Percentiles rank a stretch among this genome's conserved stretches.
Evolutionary conservation across 2,329 filamentous ascomycete species (phyloP).

Genomic region (Alternaria sp.): DNA sequence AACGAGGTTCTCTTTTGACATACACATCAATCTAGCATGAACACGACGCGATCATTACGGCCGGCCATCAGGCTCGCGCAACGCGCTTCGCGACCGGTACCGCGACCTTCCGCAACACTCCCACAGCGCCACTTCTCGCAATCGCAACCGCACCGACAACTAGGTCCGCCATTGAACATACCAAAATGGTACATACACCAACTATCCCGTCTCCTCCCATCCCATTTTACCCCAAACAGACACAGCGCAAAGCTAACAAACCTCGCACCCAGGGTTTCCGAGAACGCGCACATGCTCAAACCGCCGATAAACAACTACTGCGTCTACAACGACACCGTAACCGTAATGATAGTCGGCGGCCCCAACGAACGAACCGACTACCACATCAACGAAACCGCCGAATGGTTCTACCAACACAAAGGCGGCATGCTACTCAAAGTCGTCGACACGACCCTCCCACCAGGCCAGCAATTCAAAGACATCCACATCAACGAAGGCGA

Average conservation of each 20-base stretch:
- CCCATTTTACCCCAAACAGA: background rate
- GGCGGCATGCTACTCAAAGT: slow-evolving; percentile 94
- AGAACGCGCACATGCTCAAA: slow-evolving; percentile 90
- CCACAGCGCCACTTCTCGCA: slow-evolving; percentile 36
- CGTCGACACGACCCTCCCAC: slow-evolving; percentile 63
- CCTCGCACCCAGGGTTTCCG: slow-evolving; percentile 71
- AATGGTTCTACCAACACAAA: slow-evolving; percentile 98
- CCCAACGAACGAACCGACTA: slow-evolving; percentile 97
- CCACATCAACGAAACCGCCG: slow-evolving; percentile 94
- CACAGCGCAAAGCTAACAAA: background rate
- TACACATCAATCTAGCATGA: background rate
- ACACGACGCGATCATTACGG: slow-evolving; percentile 28
- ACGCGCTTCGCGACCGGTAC: slow-evolving; percentile 9
- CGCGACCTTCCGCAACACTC: slow-evolving; percentile 19
- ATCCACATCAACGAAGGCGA: slow-evolving; percentile 90
- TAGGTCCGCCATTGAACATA: slow-evolving; percentile 47
- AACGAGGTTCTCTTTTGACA: background rate
- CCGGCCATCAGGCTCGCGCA: slow-evolving; percentile 20
- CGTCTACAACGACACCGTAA: slow-evolving; percentile 84
- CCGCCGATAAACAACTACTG: slow-evolving; percentile 98
- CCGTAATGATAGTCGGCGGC: slow-evolving; percentile 93
- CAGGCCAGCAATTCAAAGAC: slow-evolving; percentile 70
- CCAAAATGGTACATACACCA: slow-evolving; percentile 47
- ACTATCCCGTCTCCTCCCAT: no score
- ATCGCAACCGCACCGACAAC: slow-evolving; percentile 24